phyloP scores from a whole-genome alignment of 805 yeast genomes.

The Nadsonia fulvescens region DNA sequence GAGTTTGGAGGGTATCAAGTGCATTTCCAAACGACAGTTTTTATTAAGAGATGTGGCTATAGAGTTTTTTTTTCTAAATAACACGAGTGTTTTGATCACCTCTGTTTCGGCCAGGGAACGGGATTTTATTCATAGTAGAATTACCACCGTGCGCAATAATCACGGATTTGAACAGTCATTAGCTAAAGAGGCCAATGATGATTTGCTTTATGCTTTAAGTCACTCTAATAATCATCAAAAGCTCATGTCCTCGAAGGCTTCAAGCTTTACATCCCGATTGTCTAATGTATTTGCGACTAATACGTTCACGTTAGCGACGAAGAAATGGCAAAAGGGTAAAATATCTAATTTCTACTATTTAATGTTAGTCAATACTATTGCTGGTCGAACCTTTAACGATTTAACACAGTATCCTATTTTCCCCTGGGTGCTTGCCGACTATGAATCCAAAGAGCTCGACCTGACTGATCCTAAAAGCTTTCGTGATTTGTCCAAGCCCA shows the following conservation, averaged over 20 bases:
- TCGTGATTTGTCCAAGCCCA: constrained; percentile 69
- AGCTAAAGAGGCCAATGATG: constrained; percentile 4
- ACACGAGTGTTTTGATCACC: constrained; percentile 52
- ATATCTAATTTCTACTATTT: constrained; percentile 71
- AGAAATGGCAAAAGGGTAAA: constrained; percentile 59
- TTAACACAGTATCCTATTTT: constrained; percentile 81
- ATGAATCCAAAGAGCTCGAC: constrained; percentile 53
- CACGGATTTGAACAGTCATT: too few relatives aligned
- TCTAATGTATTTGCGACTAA: too few relatives aligned
- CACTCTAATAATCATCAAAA: constrained; percentile 5
- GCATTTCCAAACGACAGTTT: constrained; percentile 59
- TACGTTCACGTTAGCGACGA: constrained; percentile 31
- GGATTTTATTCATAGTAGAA: constrained; percentile 3
- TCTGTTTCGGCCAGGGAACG: constrained; percentile 25
- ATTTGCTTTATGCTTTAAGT: constrained; percentile 4
- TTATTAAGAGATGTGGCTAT: constrained; percentile 64
- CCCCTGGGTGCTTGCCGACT: constrained; percentile 83
- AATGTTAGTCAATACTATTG: constrained; percentile 63
- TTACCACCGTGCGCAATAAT: too few relatives aligned
- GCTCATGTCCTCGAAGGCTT: constrained; percentile 2
- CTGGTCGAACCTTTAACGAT: constrained; percentile 81
- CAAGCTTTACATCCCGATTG: constrained; percentile 1
- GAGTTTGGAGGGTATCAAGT: constrained; percentile 32
- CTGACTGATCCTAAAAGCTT: constrained; percentile 40
- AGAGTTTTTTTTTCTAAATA: constrained; percentile 59